These are phyloP conservation scores for Cercospora sojina DNA, from an alignment of 2,329 filamentous ascomycete species.

Conservation along the genomic window DNA sequence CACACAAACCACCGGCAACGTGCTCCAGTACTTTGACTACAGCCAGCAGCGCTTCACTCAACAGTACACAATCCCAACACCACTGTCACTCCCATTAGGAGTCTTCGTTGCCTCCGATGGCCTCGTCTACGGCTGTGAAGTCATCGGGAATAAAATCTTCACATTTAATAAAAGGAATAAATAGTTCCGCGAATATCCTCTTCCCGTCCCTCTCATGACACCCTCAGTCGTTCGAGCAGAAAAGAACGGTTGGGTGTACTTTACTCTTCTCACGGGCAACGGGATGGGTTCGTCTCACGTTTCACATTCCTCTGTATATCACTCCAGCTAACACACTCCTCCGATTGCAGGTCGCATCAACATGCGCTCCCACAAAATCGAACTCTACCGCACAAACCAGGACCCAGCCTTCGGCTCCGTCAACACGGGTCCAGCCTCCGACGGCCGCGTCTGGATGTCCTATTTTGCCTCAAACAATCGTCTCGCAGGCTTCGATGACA, in stretches of 20 bases:
- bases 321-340: neutral
- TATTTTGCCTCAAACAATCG: conserved; percentile 17
- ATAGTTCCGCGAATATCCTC: conserved; percentile 13
- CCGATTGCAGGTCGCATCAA: conserved; percentile 15
- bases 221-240: conserved; percentile 25
- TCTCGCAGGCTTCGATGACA: conserved; percentile 19
- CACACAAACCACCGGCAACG: conserved; percentile 26
- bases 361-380: conserved; percentile 19
- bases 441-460: conserved; percentile 20
- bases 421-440: conserved; percentile 15
- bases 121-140: conserved; percentile 21
- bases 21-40: conserved; percentile 23
- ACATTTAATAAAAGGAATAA: conserved; percentile 17
- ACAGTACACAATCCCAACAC: conserved; percentile 20
- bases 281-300: conserved; percentile 10
- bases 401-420: conserved; percentile 14
- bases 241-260: conserved; percentile 23
- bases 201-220: conserved; percentile 18
- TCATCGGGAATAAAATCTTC: conserved; percentile 25
- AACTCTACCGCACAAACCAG: conserved; percentile 18
- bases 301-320: neutral
- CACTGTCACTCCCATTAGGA: conserved; percentile 20
- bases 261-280: conserved; percentile 19
- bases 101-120: conserved; percentile 23
- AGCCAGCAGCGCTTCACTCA: conserved; percentile 19